phyloP scores from a whole-genome alignment of 1,284 basidiomycete genomes.

The Peniophora sp. region DNA sequence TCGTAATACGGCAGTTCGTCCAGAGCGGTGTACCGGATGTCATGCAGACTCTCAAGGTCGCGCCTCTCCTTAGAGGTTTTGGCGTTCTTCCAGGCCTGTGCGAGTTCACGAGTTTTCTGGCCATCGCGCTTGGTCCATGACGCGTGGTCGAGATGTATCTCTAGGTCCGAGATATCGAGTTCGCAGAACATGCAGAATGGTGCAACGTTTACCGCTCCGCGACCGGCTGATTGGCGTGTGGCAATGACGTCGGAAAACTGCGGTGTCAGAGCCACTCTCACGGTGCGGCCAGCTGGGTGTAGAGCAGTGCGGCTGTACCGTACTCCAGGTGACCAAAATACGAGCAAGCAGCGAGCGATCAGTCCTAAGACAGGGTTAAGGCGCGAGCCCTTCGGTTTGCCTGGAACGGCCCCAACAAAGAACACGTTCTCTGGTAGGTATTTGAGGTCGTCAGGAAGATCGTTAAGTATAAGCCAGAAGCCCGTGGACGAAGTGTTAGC shows the following conservation, averaged over 20 bases:
- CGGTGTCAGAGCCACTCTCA: neutral
- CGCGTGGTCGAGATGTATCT: neutral
- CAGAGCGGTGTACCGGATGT: neutral
- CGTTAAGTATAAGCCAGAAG: neutral
- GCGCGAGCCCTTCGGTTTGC: neutral
- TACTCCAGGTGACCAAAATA: neutral
- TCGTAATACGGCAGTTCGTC: neutral
- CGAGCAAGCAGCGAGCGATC: neutral
- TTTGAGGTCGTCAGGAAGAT: neutral
- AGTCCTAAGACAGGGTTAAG: neutral
- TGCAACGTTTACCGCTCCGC: neutral
- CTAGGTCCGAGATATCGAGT: neutral
- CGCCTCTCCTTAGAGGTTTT: neutral
- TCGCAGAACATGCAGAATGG: neutral
- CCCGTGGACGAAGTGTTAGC: no score
- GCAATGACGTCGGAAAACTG: neutral
- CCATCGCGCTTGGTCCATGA: neutral
- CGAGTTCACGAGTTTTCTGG: neutral
- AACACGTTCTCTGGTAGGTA: neutral
- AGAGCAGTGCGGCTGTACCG: neutral
- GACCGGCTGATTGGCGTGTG: neutral
- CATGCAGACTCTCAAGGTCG: neutral
- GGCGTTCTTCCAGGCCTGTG: neutral
- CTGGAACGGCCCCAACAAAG: neutral
- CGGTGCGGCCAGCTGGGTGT: neutral